Evolutionary conservation across 2,329 filamentous ascomycete species (phyloP).

Genomic region (Trichoderma sp.): DNA sequence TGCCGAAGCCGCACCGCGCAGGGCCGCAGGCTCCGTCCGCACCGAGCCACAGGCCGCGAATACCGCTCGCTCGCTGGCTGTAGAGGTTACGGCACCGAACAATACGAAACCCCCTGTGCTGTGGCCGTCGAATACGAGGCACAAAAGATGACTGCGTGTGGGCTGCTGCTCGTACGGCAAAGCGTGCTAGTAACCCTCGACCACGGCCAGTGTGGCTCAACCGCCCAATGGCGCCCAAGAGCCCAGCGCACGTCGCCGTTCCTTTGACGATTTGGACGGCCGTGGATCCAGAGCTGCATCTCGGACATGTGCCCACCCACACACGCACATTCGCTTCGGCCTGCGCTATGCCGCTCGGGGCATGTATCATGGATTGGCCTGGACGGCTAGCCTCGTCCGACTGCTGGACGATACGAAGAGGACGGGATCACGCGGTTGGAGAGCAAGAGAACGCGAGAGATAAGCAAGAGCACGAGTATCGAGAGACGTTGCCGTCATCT

Average conservation of each 20-base stretch:
- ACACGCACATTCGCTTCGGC: slow-evolving; percentile 7
- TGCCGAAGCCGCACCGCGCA: background rate
- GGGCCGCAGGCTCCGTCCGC: background rate
- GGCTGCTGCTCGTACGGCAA: slow-evolving; percentile 20
- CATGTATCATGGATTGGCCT: background rate
- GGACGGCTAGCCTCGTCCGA: background rate
- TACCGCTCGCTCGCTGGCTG: background rate
- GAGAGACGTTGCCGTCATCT: background rate
- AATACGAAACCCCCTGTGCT: slow-evolving; percentile 19
- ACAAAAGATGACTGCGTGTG: slow-evolving; percentile 20
- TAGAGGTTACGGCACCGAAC: slow-evolving; percentile 7
- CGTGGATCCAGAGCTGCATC: slow-evolving; percentile 12
- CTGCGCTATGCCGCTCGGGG: slow-evolving; percentile 19
- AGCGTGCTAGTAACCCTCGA: slow-evolving; percentile 5
- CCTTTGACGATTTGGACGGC: slow-evolving; percentile 5
- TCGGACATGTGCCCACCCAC: slow-evolving; percentile 18
- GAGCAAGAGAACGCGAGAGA: background rate
- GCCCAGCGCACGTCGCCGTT: slow-evolving; percentile 6
- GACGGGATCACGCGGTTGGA: slow-evolving; percentile 17
- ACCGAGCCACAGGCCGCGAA: background rate
- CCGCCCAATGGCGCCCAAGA: slow-evolving; percentile 18
- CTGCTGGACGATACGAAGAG: background rate
- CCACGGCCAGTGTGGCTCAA: slow-evolving; percentile 14
- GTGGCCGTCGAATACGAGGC: slow-evolving; percentile 22
- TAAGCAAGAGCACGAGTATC: background rate